Base-by-base conservation (phyloP, 176 grass and related monocot genomes). In the Elymus sibiricus region DNA sequence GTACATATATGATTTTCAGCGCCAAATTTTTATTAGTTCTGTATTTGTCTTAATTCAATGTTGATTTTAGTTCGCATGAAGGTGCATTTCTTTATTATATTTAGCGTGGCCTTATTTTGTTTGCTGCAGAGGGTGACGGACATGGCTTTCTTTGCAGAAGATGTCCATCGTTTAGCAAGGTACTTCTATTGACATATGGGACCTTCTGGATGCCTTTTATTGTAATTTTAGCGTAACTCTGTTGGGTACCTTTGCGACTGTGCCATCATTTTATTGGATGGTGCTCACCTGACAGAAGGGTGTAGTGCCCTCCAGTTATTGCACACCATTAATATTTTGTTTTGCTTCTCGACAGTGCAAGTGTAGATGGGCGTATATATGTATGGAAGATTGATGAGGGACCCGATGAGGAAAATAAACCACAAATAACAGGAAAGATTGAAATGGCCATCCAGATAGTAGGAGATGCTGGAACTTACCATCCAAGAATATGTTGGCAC, bases 141-240 rank as follows among this genome's bases (percentile, higher is more conserved):
- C 88, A 98, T 98, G 96, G 90, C 90, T 82, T 98, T 98, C 86
- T 98, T 95, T 86, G 96, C 96, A 39, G 93, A 95, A 93, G 96
- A 98, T 53, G 96, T 98, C 47, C 96, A 98, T 84, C 84, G 88
- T 70, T 86, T 98, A 87, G 96, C 93, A 85, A 98, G 96, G 96
- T 98, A 90, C 56, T 26, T 16, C 55, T 79, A 73, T 28, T 80
- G 53, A 40, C n/a, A 51, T 85, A 83, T 79, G 64, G 60, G 70
- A 83, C 84, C 4, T 77, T 40, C 5, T 22, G 4, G 26, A 69
- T 66, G 29, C 27, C 21, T 68, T 11, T 25, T 84, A 81, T 83
- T 9, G 7, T 74, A 74, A 24, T 72, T 49, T 38, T 91, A 42
- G n/a, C 73, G 7, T 83, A 78, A 31, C 8, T 21, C 40, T 69